phyloP scores from a whole-genome alignment of 164 flowering plant genomes.

The Sedum album region DNA sequence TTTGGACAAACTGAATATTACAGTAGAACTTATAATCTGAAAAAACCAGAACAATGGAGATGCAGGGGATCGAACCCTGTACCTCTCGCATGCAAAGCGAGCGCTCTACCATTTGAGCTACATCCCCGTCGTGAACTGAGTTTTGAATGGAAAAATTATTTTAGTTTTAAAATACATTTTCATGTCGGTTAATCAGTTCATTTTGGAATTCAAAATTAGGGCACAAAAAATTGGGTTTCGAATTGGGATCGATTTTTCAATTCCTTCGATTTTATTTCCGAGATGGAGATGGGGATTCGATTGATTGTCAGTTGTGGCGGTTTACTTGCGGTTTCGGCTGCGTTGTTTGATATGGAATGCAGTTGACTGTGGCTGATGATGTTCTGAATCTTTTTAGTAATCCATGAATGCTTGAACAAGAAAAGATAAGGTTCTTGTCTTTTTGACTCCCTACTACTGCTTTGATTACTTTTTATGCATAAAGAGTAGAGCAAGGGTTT shows the following conservation, averaged over 20 bases:
- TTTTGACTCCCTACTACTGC: no score
- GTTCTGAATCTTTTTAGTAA: no score
- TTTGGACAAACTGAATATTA: no score
- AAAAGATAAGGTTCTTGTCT: no score
- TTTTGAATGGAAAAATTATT: not conserved
- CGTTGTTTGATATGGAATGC: not conserved
- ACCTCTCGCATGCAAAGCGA: conserved; percentile 49
- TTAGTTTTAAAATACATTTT: no score
- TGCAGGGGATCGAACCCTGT: conserved; percentile 34
- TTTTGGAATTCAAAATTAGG: no score
- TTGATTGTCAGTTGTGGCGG: not conserved
- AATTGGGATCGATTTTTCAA: not conserved
- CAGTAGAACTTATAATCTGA: no score
- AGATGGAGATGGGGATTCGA: not conserved
- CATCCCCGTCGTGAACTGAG: conserved; percentile 32
- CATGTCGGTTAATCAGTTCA: no score
- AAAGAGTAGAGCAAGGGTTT: not conserved
- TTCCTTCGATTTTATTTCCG: not conserved
- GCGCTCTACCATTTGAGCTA: conserved; percentile 77
- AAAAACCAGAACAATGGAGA: conserved; percentile 14
- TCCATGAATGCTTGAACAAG: not conserved
- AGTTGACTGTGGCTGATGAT: not conserved
- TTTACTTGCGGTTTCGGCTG: not conserved
- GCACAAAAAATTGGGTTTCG: not conserved
- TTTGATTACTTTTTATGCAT: no score